Base-by-base conservation (phyloP, 2,329 filamentous ascomycete genomes). In the Microcyclospora pomicola region DNA sequence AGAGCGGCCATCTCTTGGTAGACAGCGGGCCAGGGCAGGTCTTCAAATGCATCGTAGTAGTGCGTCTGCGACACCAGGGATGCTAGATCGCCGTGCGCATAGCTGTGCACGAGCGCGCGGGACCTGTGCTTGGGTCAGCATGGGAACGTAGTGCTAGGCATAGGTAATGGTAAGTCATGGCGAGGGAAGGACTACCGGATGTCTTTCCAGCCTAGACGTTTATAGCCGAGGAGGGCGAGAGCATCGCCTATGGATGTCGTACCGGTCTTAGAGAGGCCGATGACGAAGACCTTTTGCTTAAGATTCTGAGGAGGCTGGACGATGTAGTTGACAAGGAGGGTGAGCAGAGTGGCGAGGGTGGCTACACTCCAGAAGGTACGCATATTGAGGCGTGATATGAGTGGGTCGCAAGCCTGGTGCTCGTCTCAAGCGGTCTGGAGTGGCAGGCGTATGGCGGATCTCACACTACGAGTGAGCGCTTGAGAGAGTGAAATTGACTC, bases 181-280 rank as follows among this genome's bases (percentile, higher is more conserved):
- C 19, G 19, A 24, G 19, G 19, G 19, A 4, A 24, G 19, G 19
- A 7, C 19, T 24, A 24, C n/a, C 52, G 46, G 28, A 54, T 49
- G 41, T 54, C 51, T 40, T 51, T 49, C 52, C 52, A 55, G 34
- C 51, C 51, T 14, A 55, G 43, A 2, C 51, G 49, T n/a, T 51
- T 47, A 39, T 54, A 54, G 14, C 49, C 47, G 5, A 55, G 42
- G 3, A 46, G 44, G 11, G 49, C 48, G 13, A 54, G 49, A 4
- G 51, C 52, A 42, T 55, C 50, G 41, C 52, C 52, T 28, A 55
- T 52, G 13, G 49, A 50, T 6, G 48, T 53, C 15, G 52, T 54
- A 27, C 50, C 50, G 27, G 51, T 54, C 31, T 54, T 53, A 6
- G 52, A 55, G 16, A 55, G 44, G 15, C 51, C 52, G 28, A 55